Conservation (phyloP, 164 flowering plant species). For the Macadamia integrifolia region DNA sequence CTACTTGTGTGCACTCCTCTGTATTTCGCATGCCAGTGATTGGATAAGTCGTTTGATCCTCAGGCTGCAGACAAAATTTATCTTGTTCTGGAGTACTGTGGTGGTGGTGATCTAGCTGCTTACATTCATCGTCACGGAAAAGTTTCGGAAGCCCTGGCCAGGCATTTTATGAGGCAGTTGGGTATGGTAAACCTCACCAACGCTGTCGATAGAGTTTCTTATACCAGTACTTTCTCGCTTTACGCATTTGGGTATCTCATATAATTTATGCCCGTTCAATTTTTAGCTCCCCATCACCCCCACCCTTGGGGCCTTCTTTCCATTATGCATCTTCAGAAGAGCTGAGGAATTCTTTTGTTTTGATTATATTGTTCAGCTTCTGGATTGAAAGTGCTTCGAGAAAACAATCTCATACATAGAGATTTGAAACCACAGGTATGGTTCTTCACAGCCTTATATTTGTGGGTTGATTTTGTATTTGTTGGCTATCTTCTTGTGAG, state of each 20-base stretch:
- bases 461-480: neutral
- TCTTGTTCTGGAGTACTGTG: constrained; percentile 55
- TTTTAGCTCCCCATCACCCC: neutral
- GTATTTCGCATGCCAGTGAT: neutral
- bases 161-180: constrained; percentile 53
- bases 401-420: constrained; percentile 50
- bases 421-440: constrained; percentile 58
- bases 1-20: neutral
- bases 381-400: constrained; percentile 52
- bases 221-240: neutral
- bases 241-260: neutral
- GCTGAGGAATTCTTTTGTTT: neutral
- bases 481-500: neutral
- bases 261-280: neutral
- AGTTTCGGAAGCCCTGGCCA: constrained; percentile 44
- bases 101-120: constrained; percentile 53
- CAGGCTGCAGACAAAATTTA: constrained; percentile 41
- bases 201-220: neutral
- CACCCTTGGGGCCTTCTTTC: neutral
- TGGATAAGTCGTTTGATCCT: neutral
- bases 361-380: constrained; percentile 32
- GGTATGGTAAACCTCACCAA: constrained; percentile 23
- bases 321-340: no score
- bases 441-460: neutral
- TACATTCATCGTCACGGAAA: constrained; percentile 40